Evolutionary conservation across 164 flowering plant genomes (phyloP), one percentile per base, ranked within the genome.

Genomic region (Piper betle): DNA sequence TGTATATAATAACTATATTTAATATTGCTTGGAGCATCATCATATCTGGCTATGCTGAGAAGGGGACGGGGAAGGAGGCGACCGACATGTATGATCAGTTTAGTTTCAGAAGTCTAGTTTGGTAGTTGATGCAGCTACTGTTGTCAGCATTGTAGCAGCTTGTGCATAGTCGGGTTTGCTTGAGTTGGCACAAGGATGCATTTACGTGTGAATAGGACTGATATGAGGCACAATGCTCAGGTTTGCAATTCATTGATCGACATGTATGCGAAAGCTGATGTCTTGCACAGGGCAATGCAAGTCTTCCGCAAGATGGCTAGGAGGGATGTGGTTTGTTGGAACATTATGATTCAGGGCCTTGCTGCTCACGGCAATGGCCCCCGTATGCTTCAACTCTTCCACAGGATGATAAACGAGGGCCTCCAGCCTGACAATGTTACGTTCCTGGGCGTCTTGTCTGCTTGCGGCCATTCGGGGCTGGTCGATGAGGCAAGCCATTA

Each of bases 81-180:
- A 59, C 68, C 18, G 41, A 18, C 17, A 75, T 89, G 78, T 84
- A 71, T 68, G 69, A 81, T 69, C 69, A 74, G 57, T 77, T 88
- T 86, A 80, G n/a, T n/a, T n/a, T n/a, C n/a, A 72, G 81, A 69
- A 55, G 62, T 38, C 76, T 10, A 69, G 75, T 18, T 64, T 82
- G 70, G 57, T 61, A 68, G 78, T 67, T 38, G 91, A 92, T 71
- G 79, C 78, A 53, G 86, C 78, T 55, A 40, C 83, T 17, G 56
- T 80, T 9, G 66, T 87, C 62, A 83, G 95, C 63, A 80, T 87
- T 20, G 69, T 92, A 64, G 69, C 89, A 52, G 86, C 95, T 58
- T 87, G 93, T 74, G 85, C 91, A 12, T 82, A 80, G 71, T 81
- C 96, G 19, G 88, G 96, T 48, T 66, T 87, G 77, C 79, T 82